A percentile compares a stretch with the other conserved stretches of the same genome.
Evolutionary conservation across 108 stramenopile genomes (phyloP).

Genomic region (Chaetoceros tenuissimus): DNA sequence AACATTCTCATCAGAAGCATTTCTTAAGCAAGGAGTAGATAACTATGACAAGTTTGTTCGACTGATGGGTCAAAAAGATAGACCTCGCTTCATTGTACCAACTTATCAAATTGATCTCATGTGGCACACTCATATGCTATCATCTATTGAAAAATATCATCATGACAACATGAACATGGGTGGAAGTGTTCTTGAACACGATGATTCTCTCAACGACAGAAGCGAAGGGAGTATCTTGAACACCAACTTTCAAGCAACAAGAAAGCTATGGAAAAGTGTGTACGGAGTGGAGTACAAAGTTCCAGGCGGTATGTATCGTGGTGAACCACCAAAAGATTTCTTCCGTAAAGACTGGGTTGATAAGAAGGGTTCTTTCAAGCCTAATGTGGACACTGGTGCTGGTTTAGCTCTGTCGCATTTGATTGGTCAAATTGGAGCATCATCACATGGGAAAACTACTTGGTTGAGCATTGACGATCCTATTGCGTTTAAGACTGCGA

Average conservation of each 20-base stretch:
- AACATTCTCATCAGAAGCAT: constrained; percentile 16
- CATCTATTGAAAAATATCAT: constrained; percentile 16
- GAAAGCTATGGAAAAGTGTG: constrained; percentile 26
- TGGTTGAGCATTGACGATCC: not conserved
- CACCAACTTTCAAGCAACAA: constrained; percentile 24
- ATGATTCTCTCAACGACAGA: constrained; percentile 53
- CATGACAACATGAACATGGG: constrained; percentile 26
- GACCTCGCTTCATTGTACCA: constrained; percentile 23
- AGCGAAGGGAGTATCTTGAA: constrained; percentile 28
- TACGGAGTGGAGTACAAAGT: constrained; percentile 30
- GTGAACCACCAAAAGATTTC: constrained; percentile 38
- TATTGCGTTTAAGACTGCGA: not conserved
- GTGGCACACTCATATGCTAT: constrained; percentile 52
- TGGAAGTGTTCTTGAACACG: constrained; percentile 34
- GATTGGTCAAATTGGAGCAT: not conserved
- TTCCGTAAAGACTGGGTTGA: constrained; percentile 13
- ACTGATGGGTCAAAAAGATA: not conserved
- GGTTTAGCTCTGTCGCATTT: not conserved
- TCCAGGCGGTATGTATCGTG: constrained; percentile 59
- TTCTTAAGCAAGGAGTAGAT: constrained; percentile 24
- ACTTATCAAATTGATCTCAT: constrained; percentile 60
- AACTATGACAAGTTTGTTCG: constrained; percentile 24
- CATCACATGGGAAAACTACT: not conserved
- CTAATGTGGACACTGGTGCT: not conserved
- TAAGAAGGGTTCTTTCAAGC: not conserved